Conservation (phyloP, 164 flowering plant genomes). For the Aristolochia fimbriata region DNA sequence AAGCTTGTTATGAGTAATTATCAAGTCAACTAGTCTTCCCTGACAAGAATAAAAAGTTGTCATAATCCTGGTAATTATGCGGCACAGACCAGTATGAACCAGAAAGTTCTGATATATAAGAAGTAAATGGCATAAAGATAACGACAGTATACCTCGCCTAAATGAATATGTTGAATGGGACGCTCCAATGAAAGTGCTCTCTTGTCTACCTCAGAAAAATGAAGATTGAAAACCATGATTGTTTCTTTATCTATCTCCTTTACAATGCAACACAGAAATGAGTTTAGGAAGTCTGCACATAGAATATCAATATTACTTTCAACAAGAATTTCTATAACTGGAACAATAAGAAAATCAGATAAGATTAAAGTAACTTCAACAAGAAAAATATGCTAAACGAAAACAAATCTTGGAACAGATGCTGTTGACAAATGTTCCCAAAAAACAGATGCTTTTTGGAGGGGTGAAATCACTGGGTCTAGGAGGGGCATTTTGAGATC, state of each 20-base stretch:
- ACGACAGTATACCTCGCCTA: slow-evolving; percentile 36
- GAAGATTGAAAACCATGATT: slow-evolving; percentile 29
- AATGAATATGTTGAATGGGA: slow-evolving; percentile 26
- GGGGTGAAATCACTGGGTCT: no score
- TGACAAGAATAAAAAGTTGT: slow-evolving; percentile 15
- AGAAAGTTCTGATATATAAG: background rate
- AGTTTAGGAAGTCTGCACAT: slow-evolving; percentile 4
- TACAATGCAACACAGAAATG: slow-evolving; percentile 12
- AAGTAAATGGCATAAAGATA: no score
- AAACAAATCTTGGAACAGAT: no score
- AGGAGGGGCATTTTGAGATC: no score
- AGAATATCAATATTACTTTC: slow-evolving; percentile 2
- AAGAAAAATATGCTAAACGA: no score
- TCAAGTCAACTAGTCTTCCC: slow-evolving; percentile 60
- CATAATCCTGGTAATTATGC: background rate
- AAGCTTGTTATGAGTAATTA: slow-evolving; percentile 48
- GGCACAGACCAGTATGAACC: background rate
- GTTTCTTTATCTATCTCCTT: slow-evolving; percentile 43
- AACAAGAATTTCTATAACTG: background rate
- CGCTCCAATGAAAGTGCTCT: slow-evolving; percentile 28
- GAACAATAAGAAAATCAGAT: no score
- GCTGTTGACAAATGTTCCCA: no score
- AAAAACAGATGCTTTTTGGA: no score
- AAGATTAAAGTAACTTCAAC: no score
- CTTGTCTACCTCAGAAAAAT: slow-evolving; percentile 33